A percentile compares a stretch with the other conserved stretches of the same genome.
phyloP scores from a whole-genome alignment of 352 stramenopile genomes.

The Aphanomyces euteiches region DNA sequence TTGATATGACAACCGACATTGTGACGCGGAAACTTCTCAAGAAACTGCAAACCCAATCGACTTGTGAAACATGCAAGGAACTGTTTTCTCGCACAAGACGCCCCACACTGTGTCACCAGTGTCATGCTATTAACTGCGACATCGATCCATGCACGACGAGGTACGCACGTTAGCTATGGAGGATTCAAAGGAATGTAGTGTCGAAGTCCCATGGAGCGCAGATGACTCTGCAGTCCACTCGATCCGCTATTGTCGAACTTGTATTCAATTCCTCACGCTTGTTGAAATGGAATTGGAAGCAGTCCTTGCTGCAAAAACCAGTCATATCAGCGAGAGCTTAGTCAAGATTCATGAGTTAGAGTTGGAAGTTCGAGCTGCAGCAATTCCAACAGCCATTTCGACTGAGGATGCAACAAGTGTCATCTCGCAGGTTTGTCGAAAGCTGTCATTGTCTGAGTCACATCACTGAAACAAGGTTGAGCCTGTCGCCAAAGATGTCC shows the following conservation, averaged over 20 bases:
- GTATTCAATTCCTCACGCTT: conserved; percentile 63
- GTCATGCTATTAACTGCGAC: conserved; percentile 75
- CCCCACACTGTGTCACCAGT: conserved; percentile 73
- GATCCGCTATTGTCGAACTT: conserved; percentile 72
- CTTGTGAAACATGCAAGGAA: conserved; percentile 77
- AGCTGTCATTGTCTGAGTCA: no score
- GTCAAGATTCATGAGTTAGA: conserved; percentile 4
- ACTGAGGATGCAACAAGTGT: no score
- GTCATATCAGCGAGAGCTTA: conserved; percentile 23
- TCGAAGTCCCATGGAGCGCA: conserved; percentile 22
- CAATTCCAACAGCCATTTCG: background rate
- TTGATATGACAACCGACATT: conserved; percentile 65
- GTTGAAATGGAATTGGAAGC: conserved; percentile 60
- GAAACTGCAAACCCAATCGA: conserved; percentile 54
- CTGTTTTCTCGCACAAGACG: conserved; percentile 58
- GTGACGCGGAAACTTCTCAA: conserved; percentile 57
- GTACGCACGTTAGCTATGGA: conserved; percentile 1
- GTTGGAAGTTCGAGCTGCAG: conserved; percentile 3
- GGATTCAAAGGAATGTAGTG: background rate
- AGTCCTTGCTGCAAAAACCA: conserved; percentile 58
- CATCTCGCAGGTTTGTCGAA: no score
- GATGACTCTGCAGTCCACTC: conserved; percentile 21
- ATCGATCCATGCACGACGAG: conserved; percentile 56
- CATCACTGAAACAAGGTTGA: no score
- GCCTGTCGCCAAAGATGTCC: background rate